Conservation (phyloP, 345 rosid species). For the Eucalyptus albens region DNA sequence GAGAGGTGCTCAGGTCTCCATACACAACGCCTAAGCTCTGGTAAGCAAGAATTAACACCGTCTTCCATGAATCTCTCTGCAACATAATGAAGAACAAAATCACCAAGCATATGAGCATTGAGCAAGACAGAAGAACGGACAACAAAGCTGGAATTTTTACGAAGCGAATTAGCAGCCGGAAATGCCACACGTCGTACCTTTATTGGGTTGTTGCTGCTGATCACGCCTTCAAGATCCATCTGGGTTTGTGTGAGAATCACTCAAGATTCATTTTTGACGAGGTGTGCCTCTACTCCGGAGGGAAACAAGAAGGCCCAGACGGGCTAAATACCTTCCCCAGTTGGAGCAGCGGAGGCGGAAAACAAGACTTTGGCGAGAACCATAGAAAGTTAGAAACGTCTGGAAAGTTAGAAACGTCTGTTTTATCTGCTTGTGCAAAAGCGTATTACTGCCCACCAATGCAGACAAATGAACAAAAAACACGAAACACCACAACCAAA, state of each 20-base stretch:
- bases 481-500: background rate
- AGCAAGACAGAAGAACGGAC: background rate
- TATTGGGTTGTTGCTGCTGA: constrained; percentile 20
- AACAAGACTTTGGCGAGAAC: background rate
- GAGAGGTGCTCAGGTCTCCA: constrained; percentile 41
- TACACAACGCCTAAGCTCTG: constrained; percentile 8
- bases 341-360: background rate
- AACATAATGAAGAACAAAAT: background rate
- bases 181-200: constrained; percentile 32
- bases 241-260: background rate
- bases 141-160: background rate
- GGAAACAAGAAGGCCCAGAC: constrained; percentile 9
- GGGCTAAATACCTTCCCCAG: constrained; percentile 12
- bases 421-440: background rate
- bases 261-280: background rate
- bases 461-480: constrained; percentile 14
- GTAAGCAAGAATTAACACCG: constrained; percentile 15
- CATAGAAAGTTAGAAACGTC: background rate
- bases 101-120: background rate
- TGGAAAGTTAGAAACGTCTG: background rate
- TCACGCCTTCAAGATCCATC: constrained; percentile 61
- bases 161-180: background rate
- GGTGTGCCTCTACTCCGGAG: background rate
- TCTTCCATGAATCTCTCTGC: constrained; percentile 28
- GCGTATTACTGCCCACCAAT: background rate